phyloP scores from a whole-genome alignment of 108 stramenopile species.

The Skeletonema grethae region DNA sequence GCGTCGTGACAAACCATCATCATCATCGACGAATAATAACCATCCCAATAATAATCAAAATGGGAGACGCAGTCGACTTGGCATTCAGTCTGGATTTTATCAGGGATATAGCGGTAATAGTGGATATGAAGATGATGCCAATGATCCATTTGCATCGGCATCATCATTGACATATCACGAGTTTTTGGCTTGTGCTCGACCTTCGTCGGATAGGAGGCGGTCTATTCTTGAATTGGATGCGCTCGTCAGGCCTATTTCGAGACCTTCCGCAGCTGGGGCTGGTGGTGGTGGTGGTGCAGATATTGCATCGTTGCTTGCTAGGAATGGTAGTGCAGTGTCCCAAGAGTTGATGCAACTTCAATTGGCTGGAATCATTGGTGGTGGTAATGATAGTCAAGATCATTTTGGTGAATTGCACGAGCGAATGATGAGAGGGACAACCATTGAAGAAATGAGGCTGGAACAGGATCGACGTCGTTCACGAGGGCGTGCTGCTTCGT shows the following conservation, averaged over 20 bases:
- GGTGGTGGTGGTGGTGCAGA: not conserved
- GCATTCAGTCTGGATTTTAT: constrained; percentile 54
- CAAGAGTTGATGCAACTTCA: constrained; percentile 12
- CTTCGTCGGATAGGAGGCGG: constrained; percentile 52
- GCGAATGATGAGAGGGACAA: constrained; percentile 56
- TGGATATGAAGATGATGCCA: constrained; percentile 15
- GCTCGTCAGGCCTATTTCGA: constrained; percentile 39
- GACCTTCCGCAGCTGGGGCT: not conserved
- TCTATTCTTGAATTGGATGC: constrained; percentile 71
- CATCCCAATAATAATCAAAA: not conserved
- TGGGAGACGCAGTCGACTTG: constrained; percentile 33
- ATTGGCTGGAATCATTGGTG: constrained; percentile 8
- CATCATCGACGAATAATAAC: not conserved
- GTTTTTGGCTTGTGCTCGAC: constrained; percentile 59
- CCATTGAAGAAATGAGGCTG: constrained; percentile 60
- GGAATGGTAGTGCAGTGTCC: constrained; percentile 12
- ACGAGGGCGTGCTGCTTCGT: constrained; percentile 22
- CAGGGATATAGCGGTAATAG: constrained; percentile 28
- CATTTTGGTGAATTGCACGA: constrained; percentile 37
- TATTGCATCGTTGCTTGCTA: constrained; percentile 1
- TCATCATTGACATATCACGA: constrained; percentile 61
- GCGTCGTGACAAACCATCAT: constrained; percentile 7
- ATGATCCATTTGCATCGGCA: constrained; percentile 50
- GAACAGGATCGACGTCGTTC: constrained; percentile 34
- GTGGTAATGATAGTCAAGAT: constrained; percentile 1